Base-by-base conservation (phyloP, 345 rosid genomes). In the Dipteronia dyeriana region DNA sequence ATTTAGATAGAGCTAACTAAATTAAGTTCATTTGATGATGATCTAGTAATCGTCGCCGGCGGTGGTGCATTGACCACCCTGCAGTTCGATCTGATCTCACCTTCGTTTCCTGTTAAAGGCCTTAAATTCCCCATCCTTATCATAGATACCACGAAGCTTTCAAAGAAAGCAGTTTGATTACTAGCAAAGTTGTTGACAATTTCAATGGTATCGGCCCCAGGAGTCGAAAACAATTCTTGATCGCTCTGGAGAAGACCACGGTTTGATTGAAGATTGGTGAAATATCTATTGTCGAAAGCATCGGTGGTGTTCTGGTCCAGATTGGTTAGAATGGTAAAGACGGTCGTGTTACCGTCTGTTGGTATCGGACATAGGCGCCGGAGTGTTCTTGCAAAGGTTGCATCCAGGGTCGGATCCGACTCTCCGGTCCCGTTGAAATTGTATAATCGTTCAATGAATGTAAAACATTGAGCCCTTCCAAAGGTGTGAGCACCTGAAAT, bases 401-500 rank as follows among this genome's bases (percentile, higher is more conserved):
- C 0, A 83, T 90, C 75, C 12, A 91, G 13, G n/a, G 86, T 79
- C 2, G 89, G 91, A 60, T 91, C 96, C 0, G 94, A 86, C n/a
- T 17, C 71, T 5, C 84, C 85, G 0, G 86, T 81, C n/a, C 53
- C 47, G 54, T 5, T 90, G 81, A 88, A 91, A 75, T 88, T 74
- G 84, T 76, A 90, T 23, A 91, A 73, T 3, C 96, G 79, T 1
- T 29, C 23, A 1, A 0, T 19, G 79, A 91, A 87, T 0, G 76
- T 65, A 4, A 12, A 3, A 23, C 94, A 91, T 25, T 67, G 79
- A 19, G 77, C 90, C 64, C 96, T 77, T 8, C 96, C 96, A 77
- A 90, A 90, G 7, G 96, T 91, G 75, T 91, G 94, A 3, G 86
- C 94, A 45, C 96, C 94, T 91, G 71, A 39, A 19, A 38, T n/a